Conservation (phyloP, 306 rosid genomes). For the Datisca glomerata region DNA sequence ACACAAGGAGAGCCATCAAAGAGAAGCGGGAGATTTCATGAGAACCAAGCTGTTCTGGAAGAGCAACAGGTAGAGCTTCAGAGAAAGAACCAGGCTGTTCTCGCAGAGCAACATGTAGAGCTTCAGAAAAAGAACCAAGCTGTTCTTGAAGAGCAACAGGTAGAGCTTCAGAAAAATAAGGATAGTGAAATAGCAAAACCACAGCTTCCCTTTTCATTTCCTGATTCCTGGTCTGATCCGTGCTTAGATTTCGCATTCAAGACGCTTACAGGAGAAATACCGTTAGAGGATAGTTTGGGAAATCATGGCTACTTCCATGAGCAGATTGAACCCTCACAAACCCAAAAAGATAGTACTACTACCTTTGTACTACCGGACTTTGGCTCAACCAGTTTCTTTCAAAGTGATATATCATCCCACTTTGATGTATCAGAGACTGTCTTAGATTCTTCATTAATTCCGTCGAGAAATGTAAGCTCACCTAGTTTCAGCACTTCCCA, state of each 20-base stretch:
- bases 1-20: constrained; percentile 14
- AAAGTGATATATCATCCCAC: constrained; percentile 39
- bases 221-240: constrained; percentile 84
- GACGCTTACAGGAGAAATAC: constrained; percentile 77
- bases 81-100: constrained; percentile 13
- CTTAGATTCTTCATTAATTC: constrained; percentile 32
- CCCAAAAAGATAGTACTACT: constrained; percentile 21
- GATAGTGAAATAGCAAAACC: constrained; percentile 33
- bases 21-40: constrained; percentile 18
- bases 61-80: constrained; percentile 22
- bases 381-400: constrained; percentile 42
- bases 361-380: constrained; percentile 54
- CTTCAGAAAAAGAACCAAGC: constrained; percentile 20
- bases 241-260: constrained; percentile 68
- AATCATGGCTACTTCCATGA: constrained; percentile 40
- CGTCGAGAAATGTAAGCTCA: constrained; percentile 19
- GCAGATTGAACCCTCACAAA: constrained; percentile 26
- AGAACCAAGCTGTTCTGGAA: constrained; percentile 10
- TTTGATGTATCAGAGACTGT: constrained; percentile 39
- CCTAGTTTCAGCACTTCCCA: constrained; percentile 38
- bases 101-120: constrained; percentile 15
- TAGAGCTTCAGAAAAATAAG: constrained; percentile 21
- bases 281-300: constrained; percentile 50
- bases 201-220: constrained; percentile 45
- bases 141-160: constrained; percentile 14